Base-by-base conservation (phyloP, 2,329 filamentous ascomycete genomes). In the Fusarium sp. region DNA sequence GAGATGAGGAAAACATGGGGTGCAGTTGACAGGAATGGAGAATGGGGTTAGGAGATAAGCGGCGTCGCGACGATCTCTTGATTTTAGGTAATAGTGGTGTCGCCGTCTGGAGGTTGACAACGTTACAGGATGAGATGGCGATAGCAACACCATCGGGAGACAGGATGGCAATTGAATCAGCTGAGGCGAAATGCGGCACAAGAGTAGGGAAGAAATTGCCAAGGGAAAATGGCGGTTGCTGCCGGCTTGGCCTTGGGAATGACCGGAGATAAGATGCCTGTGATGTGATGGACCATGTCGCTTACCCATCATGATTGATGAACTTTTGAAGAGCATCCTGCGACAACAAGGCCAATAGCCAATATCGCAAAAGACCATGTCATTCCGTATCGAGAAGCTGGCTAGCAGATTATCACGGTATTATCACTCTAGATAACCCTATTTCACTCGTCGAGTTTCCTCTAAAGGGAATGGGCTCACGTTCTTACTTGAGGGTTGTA, bases 201-300 rank as follows among this genome's bases (percentile, higher is more conserved):
- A 24, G 8, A 15, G 28, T 28, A n/a, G 24, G 15, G 30, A 36
- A 38, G 8, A 17, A 44, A 45, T 52, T 39, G 55, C 67, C 54
- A 71, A 71, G 67, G 36, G 28, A 26, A 63, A 42, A 30, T 42
- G 28, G n/a, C 61, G 67, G 62, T 44, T 52, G 51, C 58, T 57
- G 36, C 67, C 67, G 67, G 66, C 67, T 70, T 70, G 67, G 67
- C 67, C 36, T 22, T 39, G 66, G 67, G 20, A 71, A 67, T 71
- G 67, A 18, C 50, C 55, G 68, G 67, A 56, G 70, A 72, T 72
- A 72, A 69, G n/a, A 13, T 28, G 34, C 13, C 22, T 32, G 24
- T 15, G 44, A 47, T 47, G n/a, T 7, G n/a, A 28, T 24, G 24
- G 15, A 24, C 17, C n/a, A 15, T 44, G 32, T 44, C 54, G 39